Evolutionary conservation across 2,329 filamentous ascomycete genomes (phyloP).

Genomic region (Aspergillus sp.): DNA sequence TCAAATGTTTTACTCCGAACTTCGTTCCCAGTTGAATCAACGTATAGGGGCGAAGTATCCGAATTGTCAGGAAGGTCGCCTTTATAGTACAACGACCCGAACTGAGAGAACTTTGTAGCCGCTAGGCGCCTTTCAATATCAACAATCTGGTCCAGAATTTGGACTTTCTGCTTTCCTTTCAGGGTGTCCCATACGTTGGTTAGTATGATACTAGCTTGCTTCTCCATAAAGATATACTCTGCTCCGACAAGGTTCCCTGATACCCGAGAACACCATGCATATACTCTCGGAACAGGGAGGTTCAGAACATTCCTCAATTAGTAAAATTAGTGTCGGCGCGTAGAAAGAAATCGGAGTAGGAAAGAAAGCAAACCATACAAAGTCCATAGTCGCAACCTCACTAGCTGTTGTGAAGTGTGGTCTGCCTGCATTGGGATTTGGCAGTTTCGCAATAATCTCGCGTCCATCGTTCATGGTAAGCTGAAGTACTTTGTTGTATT

Average conservation of each 20-base stretch:
- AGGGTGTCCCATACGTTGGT: slow-evolving; percentile 27
- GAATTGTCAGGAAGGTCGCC: slow-evolving; percentile 19
- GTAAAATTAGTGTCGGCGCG: slow-evolving; percentile 13
- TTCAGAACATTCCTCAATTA: slow-evolving; percentile 24
- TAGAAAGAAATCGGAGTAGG: neutral
- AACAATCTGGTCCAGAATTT: slow-evolving; percentile 24
- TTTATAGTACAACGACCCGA: slow-evolving; percentile 29
- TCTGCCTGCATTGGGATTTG: slow-evolving; percentile 34
- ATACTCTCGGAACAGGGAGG: slow-evolving; percentile 40
- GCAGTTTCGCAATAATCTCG: slow-evolving; percentile 35
- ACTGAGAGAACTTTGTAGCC: slow-evolving; percentile 24
- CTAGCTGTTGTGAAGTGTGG: slow-evolving; percentile 33
- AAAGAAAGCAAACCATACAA: slow-evolving; percentile 22
- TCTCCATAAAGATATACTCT: slow-evolving; percentile 47
- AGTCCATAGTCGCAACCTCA: slow-evolving; percentile 36
- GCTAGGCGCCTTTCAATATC: slow-evolving; percentile 25
- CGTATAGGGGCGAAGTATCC: slow-evolving; percentile 15
- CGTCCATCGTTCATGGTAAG: slow-evolving; percentile 32
- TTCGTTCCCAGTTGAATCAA: slow-evolving; percentile 20
- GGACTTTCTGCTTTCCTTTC: slow-evolving; percentile 28
- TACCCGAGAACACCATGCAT: slow-evolving; percentile 36
- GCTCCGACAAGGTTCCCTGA: slow-evolving; percentile 40
- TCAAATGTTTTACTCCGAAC: slow-evolving; percentile 22
- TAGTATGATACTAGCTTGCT: slow-evolving; percentile 24
- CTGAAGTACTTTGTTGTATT: slow-evolving; percentile 38